These are phyloP conservation scores for Chamaecrista fasciculata DNA, from an alignment of 306 rosid genomes.

Conservation along the genomic window DNA sequence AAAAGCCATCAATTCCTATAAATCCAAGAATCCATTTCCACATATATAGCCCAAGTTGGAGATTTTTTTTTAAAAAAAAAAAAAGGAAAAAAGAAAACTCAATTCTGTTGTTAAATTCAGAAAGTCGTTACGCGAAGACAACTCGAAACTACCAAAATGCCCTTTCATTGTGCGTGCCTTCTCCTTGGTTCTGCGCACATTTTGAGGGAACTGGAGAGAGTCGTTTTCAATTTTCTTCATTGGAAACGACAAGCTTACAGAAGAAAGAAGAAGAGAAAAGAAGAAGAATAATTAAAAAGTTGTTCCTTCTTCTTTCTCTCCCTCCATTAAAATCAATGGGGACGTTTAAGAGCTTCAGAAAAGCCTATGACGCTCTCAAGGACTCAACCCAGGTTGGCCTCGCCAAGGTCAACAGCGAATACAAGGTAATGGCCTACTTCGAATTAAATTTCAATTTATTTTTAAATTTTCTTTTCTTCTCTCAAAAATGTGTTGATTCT, in stretches of 20 bases:
- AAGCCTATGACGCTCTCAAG: constrained; percentile 95
- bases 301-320: constrained; percentile 39
- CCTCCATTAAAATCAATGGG: constrained; percentile 58
- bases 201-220: constrained; percentile 37
- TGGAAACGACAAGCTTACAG: constrained; percentile 39
- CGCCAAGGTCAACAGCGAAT: constrained; percentile 95
- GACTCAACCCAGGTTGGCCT: constrained; percentile 98
- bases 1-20: too few relatives aligned
- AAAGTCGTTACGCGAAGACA: constrained; percentile 15
- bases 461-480: background rate
- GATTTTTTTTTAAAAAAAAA: too few relatives aligned
- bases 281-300: constrained; percentile 21
- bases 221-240: constrained; percentile 29
- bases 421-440: too few relatives aligned
- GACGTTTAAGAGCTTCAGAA: constrained; percentile 79
- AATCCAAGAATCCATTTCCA: too few relatives aligned
- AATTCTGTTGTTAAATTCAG: constrained; percentile 30
- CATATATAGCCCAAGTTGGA: too few relatives aligned
- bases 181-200: constrained; percentile 37
- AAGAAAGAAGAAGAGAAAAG: constrained; percentile 35
- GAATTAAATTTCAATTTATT: background rate
- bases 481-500: background rate
- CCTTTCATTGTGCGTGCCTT: background rate
- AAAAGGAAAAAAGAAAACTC: constrained; percentile 8
- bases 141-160: constrained; percentile 27